Evolutionary conservation across 352 stramenopile species (phyloP).

Genomic region (Lagenidium sp.): DNA sequence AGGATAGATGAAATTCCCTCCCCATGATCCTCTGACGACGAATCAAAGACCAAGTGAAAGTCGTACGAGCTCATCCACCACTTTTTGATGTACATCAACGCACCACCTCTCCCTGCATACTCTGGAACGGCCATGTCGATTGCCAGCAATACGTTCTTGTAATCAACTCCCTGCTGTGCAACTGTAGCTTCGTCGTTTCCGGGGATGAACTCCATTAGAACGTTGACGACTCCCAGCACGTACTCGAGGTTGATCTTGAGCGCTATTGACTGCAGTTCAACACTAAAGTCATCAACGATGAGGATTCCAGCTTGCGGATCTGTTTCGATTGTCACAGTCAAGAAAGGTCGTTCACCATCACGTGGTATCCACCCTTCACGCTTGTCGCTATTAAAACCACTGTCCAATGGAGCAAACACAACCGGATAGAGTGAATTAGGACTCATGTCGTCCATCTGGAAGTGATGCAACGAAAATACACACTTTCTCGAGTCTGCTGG

Average conservation of each 20-base stretch:
- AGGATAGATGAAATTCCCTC: constrained; percentile 78
- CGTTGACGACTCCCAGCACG: constrained; percentile 49
- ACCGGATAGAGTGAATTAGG: constrained; percentile 60
- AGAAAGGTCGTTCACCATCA: constrained; percentile 65
- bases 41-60: constrained; percentile 82
- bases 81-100: constrained; percentile 80
- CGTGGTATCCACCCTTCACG: constrained; percentile 76
- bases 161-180: constrained; percentile 46
- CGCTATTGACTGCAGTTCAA: constrained; percentile 54
- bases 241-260: constrained; percentile 84
- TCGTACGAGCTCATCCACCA: constrained; percentile 63
- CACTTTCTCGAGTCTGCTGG: constrained; percentile 30
- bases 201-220: constrained; percentile 70
- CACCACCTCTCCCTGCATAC: constrained; percentile 27
- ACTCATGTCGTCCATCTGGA: constrained; percentile 86
- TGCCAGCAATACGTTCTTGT: constrained; percentile 46
- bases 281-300: constrained; percentile 73
- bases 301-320: constrained; percentile 55
- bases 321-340: constrained; percentile 55
- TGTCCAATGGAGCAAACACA: constrained; percentile 69
- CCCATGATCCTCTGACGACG: constrained; percentile 60
- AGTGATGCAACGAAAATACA: constrained; percentile 64
- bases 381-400: constrained; percentile 83
- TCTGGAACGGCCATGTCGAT: constrained; percentile 46
- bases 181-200: constrained; percentile 56